Evolutionary conservation across 768 basidiomycete species (phyloP), one percentile per base, ranked within the genome.

Genomic region (Lactarius sp.): DNA sequence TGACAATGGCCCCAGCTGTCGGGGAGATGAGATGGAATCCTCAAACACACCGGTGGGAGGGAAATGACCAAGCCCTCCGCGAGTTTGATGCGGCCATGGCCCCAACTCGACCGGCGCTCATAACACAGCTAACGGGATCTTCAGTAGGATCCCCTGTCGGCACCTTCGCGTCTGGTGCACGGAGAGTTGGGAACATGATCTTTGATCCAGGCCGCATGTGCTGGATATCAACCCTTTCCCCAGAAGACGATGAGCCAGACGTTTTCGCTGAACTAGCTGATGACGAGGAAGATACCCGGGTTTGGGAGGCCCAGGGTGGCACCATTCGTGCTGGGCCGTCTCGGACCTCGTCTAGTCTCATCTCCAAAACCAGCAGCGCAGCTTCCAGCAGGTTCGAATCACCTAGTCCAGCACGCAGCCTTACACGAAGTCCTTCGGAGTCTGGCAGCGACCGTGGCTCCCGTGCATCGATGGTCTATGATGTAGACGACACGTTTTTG

Each of bases 1-100:
- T 60, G 49, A 60, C 59, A 56, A 39, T 31, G 34, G 10, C 27
- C 65, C 50, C 70, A 96, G 96, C 93, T 52, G 84, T 96, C 61
- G 94, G 94, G 22, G 92, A 95, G 59, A 99, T 99, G 96, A 90
- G 85, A 70, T 99, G 94, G 92, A 98, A 99, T 75, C 95, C 96
- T 46, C 78, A 76, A 18, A 86, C 85, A 2, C 83, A 90, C 16
- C 88, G 92, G 41, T 99, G 96, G 96, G 96, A 99, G 79, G 96
- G 96, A 57, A 98, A 99, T 74, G 96, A 99, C 67, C 86, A 90
- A 62, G 84, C 85, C 16, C 80, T 98, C 36, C 87, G 90, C 62
- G 94, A 94, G 60, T 99, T 98, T 73, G 96, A 98, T 56, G 76
- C 77, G 18, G 87, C 83, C 16, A 82, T 90, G 52, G 85, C 88